Conservation (phyloP, 2,329 filamentous ascomycete genomes). For the Penicillium glabrum region DNA sequence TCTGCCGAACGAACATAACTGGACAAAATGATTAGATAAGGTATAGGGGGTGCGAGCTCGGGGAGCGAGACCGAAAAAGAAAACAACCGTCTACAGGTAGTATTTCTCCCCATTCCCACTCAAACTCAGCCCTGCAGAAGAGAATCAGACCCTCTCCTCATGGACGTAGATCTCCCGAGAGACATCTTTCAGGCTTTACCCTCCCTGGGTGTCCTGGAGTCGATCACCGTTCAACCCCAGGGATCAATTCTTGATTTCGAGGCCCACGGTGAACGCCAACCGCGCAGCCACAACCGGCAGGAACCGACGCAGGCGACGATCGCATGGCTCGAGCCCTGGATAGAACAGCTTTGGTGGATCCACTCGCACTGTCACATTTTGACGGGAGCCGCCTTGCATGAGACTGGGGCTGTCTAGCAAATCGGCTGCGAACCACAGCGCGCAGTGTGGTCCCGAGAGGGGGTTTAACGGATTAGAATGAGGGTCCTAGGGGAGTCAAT, state of each 20-base stretch:
- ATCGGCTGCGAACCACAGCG: constrained; percentile 18
- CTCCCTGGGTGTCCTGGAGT: background rate
- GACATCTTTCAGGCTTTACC: background rate
- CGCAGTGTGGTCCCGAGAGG: background rate
- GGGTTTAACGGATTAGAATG: background rate
- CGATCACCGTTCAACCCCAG: background rate
- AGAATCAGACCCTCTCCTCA: background rate
- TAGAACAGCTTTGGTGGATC: constrained; percentile 15
- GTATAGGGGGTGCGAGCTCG: background rate
- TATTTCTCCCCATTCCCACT: background rate
- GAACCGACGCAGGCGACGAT: constrained; percentile 24
- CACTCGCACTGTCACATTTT: constrained; percentile 24
- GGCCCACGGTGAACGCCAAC: constrained; percentile 12
- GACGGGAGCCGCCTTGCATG: constrained; percentile 22
- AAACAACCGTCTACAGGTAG: background rate
- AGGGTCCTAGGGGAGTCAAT: background rate
- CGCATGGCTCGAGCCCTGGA: constrained; percentile 17
- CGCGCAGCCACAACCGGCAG: constrained; percentile 24
- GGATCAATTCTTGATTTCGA: background rate
- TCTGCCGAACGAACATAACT: too few species aligned
- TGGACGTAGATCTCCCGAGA: constrained; percentile 2
- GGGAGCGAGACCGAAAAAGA: background rate
- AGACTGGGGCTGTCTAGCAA: constrained; percentile 13
- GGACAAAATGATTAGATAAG: too few species aligned
- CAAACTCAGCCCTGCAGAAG: background rate